phyloP scores from a whole-genome alignment of 768 basidiomycete genomes.

The Phallus indusiatus region DNA sequence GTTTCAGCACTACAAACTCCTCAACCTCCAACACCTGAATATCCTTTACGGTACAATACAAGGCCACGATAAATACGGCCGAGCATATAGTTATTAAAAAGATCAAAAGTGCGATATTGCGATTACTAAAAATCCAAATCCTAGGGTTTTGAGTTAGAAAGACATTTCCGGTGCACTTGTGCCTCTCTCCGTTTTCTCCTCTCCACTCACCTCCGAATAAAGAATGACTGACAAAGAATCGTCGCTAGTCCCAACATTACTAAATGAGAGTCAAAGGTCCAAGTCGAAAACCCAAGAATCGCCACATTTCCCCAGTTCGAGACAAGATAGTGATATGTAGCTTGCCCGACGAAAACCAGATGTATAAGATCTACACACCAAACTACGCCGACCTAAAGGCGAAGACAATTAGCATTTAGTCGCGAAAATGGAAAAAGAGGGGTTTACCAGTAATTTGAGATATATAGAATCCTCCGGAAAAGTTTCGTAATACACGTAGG shows the following conservation, averaged over 20 bases:
- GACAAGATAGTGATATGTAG: slow-evolving; percentile 2
- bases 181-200: not conserved
- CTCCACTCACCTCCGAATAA: not conserved
- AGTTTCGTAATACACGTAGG: slow-evolving; percentile 3
- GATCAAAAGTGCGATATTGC: not conserved
- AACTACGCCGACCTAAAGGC: not conserved
- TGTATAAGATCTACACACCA: slow-evolving; percentile 1
- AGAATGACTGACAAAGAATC: slow-evolving; percentile 1
- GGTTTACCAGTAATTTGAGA: not conserved
- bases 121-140: slow-evolving; percentile 4
- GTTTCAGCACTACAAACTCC: not conserved
- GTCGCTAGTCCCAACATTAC: not conserved
- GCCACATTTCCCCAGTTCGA: slow-evolving; percentile 3
- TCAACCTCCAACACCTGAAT: not conserved
- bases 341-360: not conserved
- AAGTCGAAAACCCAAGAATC: not conserved
- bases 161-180: not conserved
- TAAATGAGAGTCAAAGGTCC: not conserved
- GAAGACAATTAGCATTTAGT: too few species aligned
- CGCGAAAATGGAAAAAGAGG: too few species aligned
- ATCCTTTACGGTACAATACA: not conserved
- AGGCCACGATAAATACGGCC: not conserved
- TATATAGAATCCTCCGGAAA: not conserved
- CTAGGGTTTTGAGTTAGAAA: not conserved
- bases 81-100: not conserved